A percentile compares a stretch with the other conserved stretches of the same genome.
These are phyloP conservation scores for Dothidotthia symphoricarpi DNA, from an alignment of 2,329 filamentous ascomycete species.

Conservation along the genomic window DNA sequence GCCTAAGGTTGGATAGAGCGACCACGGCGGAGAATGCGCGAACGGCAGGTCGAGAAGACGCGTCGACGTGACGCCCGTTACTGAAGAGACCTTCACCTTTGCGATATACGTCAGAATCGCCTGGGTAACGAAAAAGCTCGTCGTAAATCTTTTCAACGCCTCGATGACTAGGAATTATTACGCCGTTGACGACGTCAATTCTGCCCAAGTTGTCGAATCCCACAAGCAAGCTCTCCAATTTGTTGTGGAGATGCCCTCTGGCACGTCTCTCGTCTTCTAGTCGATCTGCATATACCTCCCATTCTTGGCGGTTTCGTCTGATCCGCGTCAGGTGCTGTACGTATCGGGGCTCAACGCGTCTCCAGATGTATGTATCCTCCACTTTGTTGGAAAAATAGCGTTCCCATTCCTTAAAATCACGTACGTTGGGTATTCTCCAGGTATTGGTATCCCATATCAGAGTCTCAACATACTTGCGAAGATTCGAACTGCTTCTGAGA, in stretches of 20 bases:
- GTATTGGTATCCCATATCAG: conserved; percentile 12
- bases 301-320: conserved; percentile 5
- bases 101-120: neutral
- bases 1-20: neutral
- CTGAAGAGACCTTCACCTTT: conserved; percentile 5
- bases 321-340: conserved; percentile 1
- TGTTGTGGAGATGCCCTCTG: neutral
- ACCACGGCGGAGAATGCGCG: neutral
- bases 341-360: neutral
- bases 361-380: neutral
- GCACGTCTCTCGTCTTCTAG: conserved; percentile 6
- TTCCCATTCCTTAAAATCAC: conserved; percentile 10
- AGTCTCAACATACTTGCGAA: conserved; percentile 9
- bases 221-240: neutral
- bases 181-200: conserved; percentile 4
- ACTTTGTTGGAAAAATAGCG: conserved; percentile 1
- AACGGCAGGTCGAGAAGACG: neutral
- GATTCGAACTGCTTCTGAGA: conserved; percentile 4
- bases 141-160: conserved; percentile 1
- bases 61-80: neutral
- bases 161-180: conserved; percentile 1
- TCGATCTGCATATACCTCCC: conserved; percentile 6
- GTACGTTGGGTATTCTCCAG: conserved; percentile 8
- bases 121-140: neutral
- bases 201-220: conserved; percentile 4